These are phyloP conservation scores for Crucihimalaya himalaica DNA, from an alignment of 345 rosid genomes.

Conservation along the genomic window DNA sequence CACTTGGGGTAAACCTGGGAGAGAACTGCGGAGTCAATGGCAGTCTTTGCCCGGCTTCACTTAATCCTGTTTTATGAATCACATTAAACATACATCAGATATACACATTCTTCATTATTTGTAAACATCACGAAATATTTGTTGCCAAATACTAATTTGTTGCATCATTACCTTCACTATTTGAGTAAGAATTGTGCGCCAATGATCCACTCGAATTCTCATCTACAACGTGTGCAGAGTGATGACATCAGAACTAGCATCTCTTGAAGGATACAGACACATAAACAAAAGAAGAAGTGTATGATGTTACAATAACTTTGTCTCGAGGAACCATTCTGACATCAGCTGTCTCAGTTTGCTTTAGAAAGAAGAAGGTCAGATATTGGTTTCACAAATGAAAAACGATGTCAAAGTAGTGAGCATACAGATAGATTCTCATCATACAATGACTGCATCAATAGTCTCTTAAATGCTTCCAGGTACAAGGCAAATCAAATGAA, in stretches of 20 bases:
- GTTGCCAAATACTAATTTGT: neutral
- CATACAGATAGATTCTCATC: constrained; percentile 74
- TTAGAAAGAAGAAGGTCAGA: constrained; percentile 3
- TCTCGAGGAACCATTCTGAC: constrained; percentile 62
- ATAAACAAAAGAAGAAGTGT: neutral
- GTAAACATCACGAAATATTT: neutral
- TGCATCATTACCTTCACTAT: constrained; percentile 56
- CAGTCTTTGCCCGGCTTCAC: constrained; percentile 52
- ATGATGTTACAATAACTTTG: constrained; percentile 47
- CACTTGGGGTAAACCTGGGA: constrained; percentile 48
- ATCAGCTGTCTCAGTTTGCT: constrained; percentile 69
- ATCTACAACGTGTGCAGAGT: constrained; percentile 41
- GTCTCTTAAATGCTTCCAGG: constrained; percentile 93
- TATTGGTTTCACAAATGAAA: neutral
- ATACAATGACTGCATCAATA: constrained; percentile 80
- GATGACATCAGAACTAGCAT: neutral
- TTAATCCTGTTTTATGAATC: constrained; percentile 42
- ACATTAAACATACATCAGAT: neutral
- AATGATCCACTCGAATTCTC: constrained; percentile 54
- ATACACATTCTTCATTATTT: neutral
- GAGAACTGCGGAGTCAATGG: constrained; percentile 77
- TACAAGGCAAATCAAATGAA: constrained; percentile 24
- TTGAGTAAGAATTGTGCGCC: constrained; percentile 41
- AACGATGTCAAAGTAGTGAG: neutral
- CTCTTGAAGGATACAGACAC: neutral